These are phyloP conservation scores for Eurotiales sp. DNA, from an alignment of 2,329 filamentous ascomycete genomes.

Conservation along the genomic window DNA sequence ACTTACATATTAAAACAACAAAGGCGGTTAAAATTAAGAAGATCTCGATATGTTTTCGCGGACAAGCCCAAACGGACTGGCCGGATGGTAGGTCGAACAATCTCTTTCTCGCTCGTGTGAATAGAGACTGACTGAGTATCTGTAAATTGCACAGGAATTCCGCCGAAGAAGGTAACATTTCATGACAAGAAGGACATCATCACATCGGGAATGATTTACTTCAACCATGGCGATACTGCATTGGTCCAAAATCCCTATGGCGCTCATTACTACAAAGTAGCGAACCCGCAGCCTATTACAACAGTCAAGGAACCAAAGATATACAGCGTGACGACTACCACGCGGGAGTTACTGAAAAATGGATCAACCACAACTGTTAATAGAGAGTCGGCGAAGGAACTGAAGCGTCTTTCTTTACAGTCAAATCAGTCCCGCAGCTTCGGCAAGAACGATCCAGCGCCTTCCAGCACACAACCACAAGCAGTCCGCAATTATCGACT, in stretches of 20 bases:
- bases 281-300: conserved; percentile 31
- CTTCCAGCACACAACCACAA: conserved; percentile 49
- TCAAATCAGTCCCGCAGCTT: conserved; percentile 82
- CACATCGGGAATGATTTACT: conserved; percentile 88
- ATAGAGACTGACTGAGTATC: not conserved
- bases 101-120: not conserved
- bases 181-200: conserved; percentile 81
- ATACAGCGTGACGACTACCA: conserved; percentile 26
- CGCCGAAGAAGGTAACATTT: conserved; percentile 77
- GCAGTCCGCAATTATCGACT: conserved; percentile 79
- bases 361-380: conserved; percentile 42
- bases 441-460: conserved; percentile 68
- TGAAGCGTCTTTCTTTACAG: conserved; percentile 70
- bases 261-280: conserved; percentile 59
- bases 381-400: conserved; percentile 41
- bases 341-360: conserved; percentile 36
- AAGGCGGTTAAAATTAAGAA: conserved; percentile 93
- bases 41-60: conserved; percentile 79
- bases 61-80: conserved; percentile 88
- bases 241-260: conserved; percentile 58
- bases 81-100: conserved; percentile 68
- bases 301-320: conserved; percentile 25
- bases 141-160: conserved; percentile 66
- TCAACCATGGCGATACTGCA: conserved; percentile 57
- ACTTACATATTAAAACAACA: conserved; percentile 72